phyloP scores from a whole-genome alignment of 495 filamentous ascomycete species.

The Xylaria intraflava region DNA sequence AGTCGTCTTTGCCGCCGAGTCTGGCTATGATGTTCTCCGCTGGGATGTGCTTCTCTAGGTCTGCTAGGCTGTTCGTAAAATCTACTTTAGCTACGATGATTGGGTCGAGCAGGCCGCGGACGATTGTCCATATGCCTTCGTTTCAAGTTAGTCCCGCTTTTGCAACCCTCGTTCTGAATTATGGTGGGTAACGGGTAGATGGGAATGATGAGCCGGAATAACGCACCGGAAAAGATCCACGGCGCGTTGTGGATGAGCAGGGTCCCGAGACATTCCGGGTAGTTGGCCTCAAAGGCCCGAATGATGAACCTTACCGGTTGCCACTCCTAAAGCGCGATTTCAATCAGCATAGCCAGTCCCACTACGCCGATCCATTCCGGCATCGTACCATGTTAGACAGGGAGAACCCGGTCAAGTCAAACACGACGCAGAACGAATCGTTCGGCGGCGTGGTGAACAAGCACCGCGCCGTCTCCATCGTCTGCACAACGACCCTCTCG shows the following conservation, averaged over 20 bases:
- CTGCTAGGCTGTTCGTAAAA: neutral
- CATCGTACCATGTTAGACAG: conserved; percentile 4
- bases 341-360: too few species aligned
- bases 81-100: conserved; percentile 1
- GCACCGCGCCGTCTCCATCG: conserved; percentile 4
- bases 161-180: too few species aligned
- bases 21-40: neutral
- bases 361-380: too few species aligned
- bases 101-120: conserved; percentile 9
- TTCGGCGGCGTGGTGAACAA: neutral
- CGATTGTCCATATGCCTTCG: conserved; percentile 4
- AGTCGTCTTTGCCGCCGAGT: conserved; percentile 1
- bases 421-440: conserved; percentile 7
- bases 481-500: conserved; percentile 4
- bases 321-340: conserved; percentile 6
- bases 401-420: conserved; percentile 3
- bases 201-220: neutral
- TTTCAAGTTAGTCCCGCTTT: neutral
- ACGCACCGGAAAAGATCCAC: conserved; percentile 8
- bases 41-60: conserved; percentile 1
- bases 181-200: neutral
- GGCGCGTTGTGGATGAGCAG: conserved; percentile 10
- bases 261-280: conserved; percentile 5
- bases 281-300: conserved; percentile 7
- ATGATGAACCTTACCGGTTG: conserved; percentile 3